Evolutionary conservation across 208 protist genomes (phyloP), one percentile per base, ranked within the genome.

Genomic region (Trypanosoma mega): DNA sequence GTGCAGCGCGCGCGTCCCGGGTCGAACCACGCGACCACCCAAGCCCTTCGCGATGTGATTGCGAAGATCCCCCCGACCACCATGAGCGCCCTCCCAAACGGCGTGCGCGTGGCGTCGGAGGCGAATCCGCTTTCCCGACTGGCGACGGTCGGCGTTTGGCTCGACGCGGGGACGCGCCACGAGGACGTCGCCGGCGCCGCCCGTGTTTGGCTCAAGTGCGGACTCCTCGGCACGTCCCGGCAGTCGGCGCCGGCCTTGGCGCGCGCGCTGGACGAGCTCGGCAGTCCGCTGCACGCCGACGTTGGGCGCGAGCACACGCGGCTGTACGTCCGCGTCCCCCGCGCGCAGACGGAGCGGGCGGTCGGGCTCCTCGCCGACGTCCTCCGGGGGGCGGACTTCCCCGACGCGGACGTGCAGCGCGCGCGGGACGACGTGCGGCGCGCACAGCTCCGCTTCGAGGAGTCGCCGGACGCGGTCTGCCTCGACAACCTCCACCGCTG

Each of bases 121-220:
- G 76, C 93, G 65, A 93, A 88, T 51, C 81, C 80, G 16, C 59
- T 87, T 37, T 73, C 90, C 1, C 82, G 96, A 59, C 86, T 97
- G n/a, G 94, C 94, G 8, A 98, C 94, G 44, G 93, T 99, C 46
- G 98, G 98, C 30, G 76, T 99, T 20, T 99, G 94, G 91, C 87
- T 99, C 41, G 93, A 99, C 57, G 72, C 96, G 12, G 98, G 98
- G 53, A 94, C 82, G 45, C 87, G 96, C 29, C 98, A 98, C 71
- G 98, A 99, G 86, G 93, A 71, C 20, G 86, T 81, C 82, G 98
- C 98, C 63, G 98, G 98, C 41, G 90, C 92, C 14, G 97, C 98
- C 37, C 98, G 98, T 65, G 98, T 99, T 64, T 85, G 99, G 21
- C 97, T 99, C 78, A 98, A 99, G 82, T 98, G 99, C 80, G 85